These are phyloP conservation scores for Asterella californica DNA, from an alignment of 225 moss, liverwort and hornwort species.

Conservation along the genomic window DNA sequence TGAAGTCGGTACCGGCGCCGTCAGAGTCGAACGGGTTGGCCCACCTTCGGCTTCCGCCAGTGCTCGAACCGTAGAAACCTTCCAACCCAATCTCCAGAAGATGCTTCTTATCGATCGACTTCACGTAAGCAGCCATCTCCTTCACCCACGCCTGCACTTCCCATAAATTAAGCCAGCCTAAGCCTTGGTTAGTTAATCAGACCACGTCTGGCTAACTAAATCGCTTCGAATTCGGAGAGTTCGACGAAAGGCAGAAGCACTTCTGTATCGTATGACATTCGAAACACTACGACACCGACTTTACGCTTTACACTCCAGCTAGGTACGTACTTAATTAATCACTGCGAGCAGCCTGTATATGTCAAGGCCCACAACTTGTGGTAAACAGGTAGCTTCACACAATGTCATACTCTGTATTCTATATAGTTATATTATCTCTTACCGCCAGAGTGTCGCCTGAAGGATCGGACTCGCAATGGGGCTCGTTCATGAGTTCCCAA, in stretches of 20 bases:
- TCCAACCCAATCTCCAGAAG: constrained; percentile 62
- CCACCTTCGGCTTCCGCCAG: constrained; percentile 20
- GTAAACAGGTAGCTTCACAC: neutral
- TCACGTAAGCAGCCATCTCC: constrained; percentile 64
- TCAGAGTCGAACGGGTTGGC: constrained; percentile 49
- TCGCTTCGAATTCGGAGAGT: no score
- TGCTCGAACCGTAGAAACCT: constrained; percentile 57
- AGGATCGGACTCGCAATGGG: constrained; percentile 52
- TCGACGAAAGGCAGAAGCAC: neutral
- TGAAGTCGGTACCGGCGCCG: constrained; percentile 54
- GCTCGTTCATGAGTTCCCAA: constrained; percentile 43
- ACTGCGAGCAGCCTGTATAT: no score
- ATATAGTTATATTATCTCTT: constrained; percentile 18
- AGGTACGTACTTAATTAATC: no score
- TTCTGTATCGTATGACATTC: no score
- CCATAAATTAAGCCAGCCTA: neutral
- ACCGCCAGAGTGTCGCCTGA: constrained; percentile 53
- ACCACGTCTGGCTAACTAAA: neutral
- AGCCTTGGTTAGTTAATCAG: neutral
- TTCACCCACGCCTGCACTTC: constrained; percentile 49
- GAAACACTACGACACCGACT: no score
- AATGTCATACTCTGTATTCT: no score
- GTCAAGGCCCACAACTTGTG: no score
- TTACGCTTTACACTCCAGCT: no score
- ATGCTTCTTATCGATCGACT: constrained; percentile 53